Conservation (phyloP, 192 early-diverging fungal species). For the Backusella westeae region DNA sequence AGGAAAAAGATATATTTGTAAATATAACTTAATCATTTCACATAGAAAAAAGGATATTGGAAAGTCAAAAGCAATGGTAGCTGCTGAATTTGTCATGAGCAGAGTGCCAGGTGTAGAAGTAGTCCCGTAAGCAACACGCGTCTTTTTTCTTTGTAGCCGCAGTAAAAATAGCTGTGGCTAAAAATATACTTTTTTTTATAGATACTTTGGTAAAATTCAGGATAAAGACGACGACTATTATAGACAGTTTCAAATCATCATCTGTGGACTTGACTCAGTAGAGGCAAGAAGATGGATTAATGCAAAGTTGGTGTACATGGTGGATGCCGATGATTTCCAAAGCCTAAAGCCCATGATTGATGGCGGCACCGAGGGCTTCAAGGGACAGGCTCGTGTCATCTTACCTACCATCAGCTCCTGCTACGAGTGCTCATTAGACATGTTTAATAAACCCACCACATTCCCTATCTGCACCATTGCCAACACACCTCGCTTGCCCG, state of each 20-base stretch:
- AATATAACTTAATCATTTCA: background rate
- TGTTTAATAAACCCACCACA: slow-evolving; percentile 85
- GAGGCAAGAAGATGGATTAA: slow-evolving; percentile 98
- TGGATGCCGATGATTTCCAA: slow-evolving; percentile 68
- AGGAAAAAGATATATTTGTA: background rate
- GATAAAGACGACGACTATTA: slow-evolving; percentile 97
- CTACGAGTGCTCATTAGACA: slow-evolving; percentile 94
- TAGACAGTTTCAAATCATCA: slow-evolving; percentile 78
- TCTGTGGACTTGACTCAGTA: slow-evolving; percentile 94
- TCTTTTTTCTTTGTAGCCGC: background rate
- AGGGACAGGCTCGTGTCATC: slow-evolving; percentile 93
- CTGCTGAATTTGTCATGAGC: slow-evolving; percentile 72
- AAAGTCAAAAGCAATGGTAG: slow-evolving; percentile 74
- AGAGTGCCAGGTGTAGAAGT: slow-evolving; percentile 67
- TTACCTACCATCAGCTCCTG: slow-evolving; percentile 83
- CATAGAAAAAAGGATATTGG: slow-evolving; percentile 67
- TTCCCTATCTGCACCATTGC: slow-evolving; percentile 99
- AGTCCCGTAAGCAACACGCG: slow-evolving; percentile 52
- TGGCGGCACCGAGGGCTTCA: slow-evolving; percentile 95
- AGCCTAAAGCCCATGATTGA: slow-evolving; percentile 89
- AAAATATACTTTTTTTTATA: slow-evolving; percentile 10
- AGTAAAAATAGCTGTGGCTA: background rate
- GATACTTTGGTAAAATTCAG: slow-evolving; percentile 88
- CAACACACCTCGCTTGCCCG: slow-evolving; percentile 95
- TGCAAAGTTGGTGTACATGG: slow-evolving; percentile 78